Evolutionary conservation across 2,329 filamentous ascomycete species (phyloP).

Genomic region (Aaosphaeria arxii): DNA sequence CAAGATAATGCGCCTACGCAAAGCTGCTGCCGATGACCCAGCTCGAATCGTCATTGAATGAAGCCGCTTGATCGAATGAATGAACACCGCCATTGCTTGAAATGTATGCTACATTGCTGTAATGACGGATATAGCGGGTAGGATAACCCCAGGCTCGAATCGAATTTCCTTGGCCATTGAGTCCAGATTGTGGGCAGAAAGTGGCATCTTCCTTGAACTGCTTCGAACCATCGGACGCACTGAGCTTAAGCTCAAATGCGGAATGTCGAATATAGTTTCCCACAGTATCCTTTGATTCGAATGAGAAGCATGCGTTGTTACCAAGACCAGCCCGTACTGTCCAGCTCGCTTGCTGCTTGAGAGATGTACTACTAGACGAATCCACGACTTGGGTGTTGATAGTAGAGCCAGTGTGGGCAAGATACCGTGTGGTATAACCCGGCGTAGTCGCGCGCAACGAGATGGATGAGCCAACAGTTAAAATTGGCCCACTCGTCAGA

Average conservation of each 20-base stretch:
- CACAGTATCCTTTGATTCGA: constrained; percentile 57
- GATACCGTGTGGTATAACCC: constrained; percentile 53
- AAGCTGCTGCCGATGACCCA: too few relatives aligned
- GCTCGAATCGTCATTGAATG: too few relatives aligned
- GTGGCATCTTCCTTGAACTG: constrained; percentile 61
- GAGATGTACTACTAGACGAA: too few relatives aligned
- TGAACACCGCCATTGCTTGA: constrained; percentile 52
- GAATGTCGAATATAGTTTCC: constrained; percentile 59
- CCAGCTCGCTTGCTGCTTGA: too few relatives aligned
- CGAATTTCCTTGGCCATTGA: constrained; percentile 52
- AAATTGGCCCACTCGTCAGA: constrained; percentile 47
- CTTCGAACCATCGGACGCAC: constrained; percentile 54
- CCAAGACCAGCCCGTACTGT: constrained; percentile 54
- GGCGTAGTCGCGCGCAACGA: constrained; percentile 57
- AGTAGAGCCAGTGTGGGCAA: constrained; percentile 51
- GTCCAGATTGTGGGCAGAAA: constrained; percentile 55
- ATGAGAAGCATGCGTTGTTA: constrained; percentile 58
- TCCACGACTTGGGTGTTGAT: too few relatives aligned
- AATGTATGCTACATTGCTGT: constrained; percentile 44
- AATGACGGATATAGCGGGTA: constrained; percentile 59
- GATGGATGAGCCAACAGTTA: constrained; percentile 50
- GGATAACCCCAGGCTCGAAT: constrained; percentile 61
- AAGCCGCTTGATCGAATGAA: too few relatives aligned
- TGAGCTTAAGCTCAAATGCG: constrained; percentile 51
- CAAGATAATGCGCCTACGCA: too few relatives aligned